phyloP scores from a whole-genome alignment of 2,329 filamentous ascomycete genomes.

The Monosporascus sp. region DNA sequence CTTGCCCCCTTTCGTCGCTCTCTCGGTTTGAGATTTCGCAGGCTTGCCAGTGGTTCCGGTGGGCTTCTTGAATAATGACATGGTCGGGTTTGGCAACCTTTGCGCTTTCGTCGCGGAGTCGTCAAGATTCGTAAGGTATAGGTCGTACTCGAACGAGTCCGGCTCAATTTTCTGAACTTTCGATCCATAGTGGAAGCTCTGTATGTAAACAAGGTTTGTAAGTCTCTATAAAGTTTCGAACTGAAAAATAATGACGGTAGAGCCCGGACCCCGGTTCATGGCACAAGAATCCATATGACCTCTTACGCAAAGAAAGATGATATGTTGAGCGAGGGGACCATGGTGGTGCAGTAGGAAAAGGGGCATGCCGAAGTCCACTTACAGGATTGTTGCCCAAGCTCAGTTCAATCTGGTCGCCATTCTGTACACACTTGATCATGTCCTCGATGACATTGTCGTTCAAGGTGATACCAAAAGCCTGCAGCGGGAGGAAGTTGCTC shows the following conservation, averaged over 20 bases:
- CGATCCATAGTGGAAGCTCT: constrained; percentile 52
- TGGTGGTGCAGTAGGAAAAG: constrained; percentile 8
- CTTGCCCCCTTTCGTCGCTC: constrained; percentile 26
- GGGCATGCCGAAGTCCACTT: constrained; percentile 31
- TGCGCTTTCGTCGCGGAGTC: constrained; percentile 40
- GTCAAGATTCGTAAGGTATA: constrained; percentile 50
- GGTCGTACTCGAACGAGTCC: constrained; percentile 46
- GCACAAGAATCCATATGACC: too few species aligned
- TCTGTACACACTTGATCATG: constrained; percentile 55
- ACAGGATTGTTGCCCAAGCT: constrained; percentile 54
- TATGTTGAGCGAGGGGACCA: constrained; percentile 8
- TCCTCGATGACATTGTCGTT: constrained; percentile 53
- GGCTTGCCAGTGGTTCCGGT: constrained; percentile 9
- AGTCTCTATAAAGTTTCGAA: not conserved
- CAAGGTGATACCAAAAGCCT: constrained; percentile 54
- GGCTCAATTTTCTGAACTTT: constrained; percentile 41
- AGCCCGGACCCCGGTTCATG: too few species aligned
- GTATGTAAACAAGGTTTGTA: constrained; percentile 7
- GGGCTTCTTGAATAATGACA: constrained; percentile 43
- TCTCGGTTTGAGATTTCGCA: constrained; percentile 12
- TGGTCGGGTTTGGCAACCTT: constrained; percentile 43
- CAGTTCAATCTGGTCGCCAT: constrained; percentile 51
- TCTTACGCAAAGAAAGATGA: not conserved
- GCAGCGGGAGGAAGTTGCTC: constrained; percentile 39
- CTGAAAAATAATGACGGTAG: too few species aligned